phyloP scores from a whole-genome alignment of 1,139 yeast species.

The Kazachstania sp. region DNA sequence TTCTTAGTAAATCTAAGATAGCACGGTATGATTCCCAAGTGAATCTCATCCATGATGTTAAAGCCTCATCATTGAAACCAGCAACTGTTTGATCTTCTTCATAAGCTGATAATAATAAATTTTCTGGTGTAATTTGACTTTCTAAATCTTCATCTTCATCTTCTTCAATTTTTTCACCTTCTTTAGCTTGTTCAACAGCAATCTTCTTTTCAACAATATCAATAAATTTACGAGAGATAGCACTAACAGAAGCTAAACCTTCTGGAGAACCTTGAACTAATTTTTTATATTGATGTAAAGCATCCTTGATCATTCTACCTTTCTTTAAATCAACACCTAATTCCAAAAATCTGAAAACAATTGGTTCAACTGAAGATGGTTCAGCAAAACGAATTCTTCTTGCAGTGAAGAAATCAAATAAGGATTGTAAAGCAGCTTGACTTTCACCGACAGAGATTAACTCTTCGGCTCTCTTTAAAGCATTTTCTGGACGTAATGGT shows the following conservation, averaged over 20 bases:
- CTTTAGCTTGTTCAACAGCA: slow-evolving; percentile 66
- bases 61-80: slow-evolving; percentile 81
- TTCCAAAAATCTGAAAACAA: slow-evolving; percentile 74
- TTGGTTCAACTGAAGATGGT: slow-evolving; percentile 80
- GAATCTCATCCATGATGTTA: slow-evolving; percentile 93
- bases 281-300: slow-evolving; percentile 90
- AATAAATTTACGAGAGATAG: slow-evolving; percentile 67
- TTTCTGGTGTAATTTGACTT: slow-evolving; percentile 81
- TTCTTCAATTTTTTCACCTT: slow-evolving; percentile 38
- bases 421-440: slow-evolving; percentile 83
- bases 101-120: slow-evolving; percentile 78
- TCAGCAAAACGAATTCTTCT: slow-evolving; percentile 79
- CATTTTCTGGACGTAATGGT: slow-evolving; percentile 81
- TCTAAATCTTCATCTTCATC: slow-evolving; percentile 60
- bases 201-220: slow-evolving; percentile 79
- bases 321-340: slow-evolving; percentile 78
- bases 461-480: slow-evolving; percentile 91
- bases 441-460: slow-evolving; percentile 84
- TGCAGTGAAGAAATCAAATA: slow-evolving; percentile 82
- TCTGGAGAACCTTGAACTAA: slow-evolving; percentile 69
- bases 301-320: slow-evolving; percentile 89
- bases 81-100: slow-evolving; percentile 70
- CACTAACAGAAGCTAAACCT: slow-evolving; percentile 72
- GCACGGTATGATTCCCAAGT: slow-evolving; percentile 96
- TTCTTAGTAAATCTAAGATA: slow-evolving; percentile 80